Conservation (phyloP, 2,329 filamentous ascomycete genomes). For the Stagonosporopsis rhizophila region DNA sequence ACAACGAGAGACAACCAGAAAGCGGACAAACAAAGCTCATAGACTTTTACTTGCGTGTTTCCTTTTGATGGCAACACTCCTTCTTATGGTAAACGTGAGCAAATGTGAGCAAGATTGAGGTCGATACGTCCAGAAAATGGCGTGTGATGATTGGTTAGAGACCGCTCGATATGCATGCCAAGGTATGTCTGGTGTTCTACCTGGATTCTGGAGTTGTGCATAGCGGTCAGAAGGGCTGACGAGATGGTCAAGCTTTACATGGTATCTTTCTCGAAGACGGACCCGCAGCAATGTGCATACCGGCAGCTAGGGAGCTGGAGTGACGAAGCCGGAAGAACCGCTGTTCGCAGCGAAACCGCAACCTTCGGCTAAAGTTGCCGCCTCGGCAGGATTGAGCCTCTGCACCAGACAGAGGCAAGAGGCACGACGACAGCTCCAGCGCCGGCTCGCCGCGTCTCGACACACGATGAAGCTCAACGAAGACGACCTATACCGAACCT, state of each 20-base stretch:
- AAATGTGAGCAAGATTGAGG: slow-evolving; percentile 32
- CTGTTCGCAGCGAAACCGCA: slow-evolving; percentile 1
- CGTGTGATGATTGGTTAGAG: slow-evolving; percentile 8
- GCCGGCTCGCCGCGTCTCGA: slow-evolving; percentile 9
- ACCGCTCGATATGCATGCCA: slow-evolving; percentile 10
- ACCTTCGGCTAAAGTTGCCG: slow-evolving; percentile 31
- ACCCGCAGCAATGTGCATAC: slow-evolving; percentile 9
- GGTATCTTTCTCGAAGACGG: background rate
- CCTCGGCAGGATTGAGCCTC: slow-evolving; percentile 5
- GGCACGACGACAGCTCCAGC: slow-evolving; percentile 15
- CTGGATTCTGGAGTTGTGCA: slow-evolving; percentile 2
- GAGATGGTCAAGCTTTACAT: slow-evolving; percentile 3
- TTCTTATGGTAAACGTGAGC: slow-evolving; percentile 16
- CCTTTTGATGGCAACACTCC: background rate
- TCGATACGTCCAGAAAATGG: slow-evolving; percentile 12
- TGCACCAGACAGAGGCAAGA: slow-evolving; percentile 3
- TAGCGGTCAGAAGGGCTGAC: slow-evolving; percentile 8
- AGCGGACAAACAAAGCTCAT: background rate
- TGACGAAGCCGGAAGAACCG: background rate
- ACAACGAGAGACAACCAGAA: background rate
- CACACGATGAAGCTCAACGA: slow-evolving; percentile 68
- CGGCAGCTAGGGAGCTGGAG: slow-evolving; percentile 1
- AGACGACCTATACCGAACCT: slow-evolving; percentile 88
- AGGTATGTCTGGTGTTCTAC: slow-evolving; percentile 1
- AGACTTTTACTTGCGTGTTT: background rate